A percentile compares a stretch with the other conserved stretches of the same genome.
Conservation (phyloP, 495 filamentous ascomycete genomes). For the Lophiostoma macrostomum region DNA sequence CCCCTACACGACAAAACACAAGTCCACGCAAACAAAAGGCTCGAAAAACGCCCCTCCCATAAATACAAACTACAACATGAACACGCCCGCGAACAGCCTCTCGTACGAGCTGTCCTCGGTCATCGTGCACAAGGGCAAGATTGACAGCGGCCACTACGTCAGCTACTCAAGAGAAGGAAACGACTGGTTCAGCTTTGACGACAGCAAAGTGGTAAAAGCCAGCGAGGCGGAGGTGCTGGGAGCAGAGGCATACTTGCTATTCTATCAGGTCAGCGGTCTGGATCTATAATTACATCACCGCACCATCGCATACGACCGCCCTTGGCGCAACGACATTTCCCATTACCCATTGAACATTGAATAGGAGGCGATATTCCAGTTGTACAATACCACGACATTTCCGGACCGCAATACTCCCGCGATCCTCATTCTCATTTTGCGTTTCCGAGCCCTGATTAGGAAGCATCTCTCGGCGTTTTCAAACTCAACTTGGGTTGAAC, state of each 20-base stretch:
- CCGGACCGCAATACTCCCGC: too few relatives aligned
- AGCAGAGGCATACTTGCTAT: conserved; percentile 80
- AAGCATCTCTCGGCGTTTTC: too few relatives aligned
- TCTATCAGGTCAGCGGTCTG: conserved; percentile 54
- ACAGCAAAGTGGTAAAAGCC: conserved; percentile 80
- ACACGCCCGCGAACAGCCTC: conserved; percentile 18
- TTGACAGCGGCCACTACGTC: conserved; percentile 87
- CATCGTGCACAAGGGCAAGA: conserved; percentile 81
- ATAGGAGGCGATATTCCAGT: too few relatives aligned
- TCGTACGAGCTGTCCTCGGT: conserved; percentile 78
- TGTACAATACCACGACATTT: too few relatives aligned
- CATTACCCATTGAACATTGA: too few relatives aligned
- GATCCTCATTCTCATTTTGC: too few relatives aligned
- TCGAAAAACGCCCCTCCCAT: conserved; percentile 1
- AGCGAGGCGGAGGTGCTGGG: conserved; percentile 74
- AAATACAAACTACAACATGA: conserved; percentile 27
- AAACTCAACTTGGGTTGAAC: too few relatives aligned
- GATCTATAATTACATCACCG: too few relatives aligned
- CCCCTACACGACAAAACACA: conserved; percentile 71
- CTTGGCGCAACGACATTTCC: too few relatives aligned
- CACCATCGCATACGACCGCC: too few relatives aligned
- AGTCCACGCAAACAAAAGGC: conserved; percentile 32
- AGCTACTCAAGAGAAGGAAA: conserved; percentile 78
- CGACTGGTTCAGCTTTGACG: conserved; percentile 91
- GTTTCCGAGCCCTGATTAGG: too few relatives aligned